Evolutionary conservation across 2,329 filamentous ascomycete genomes (phyloP), one percentile per base, ranked within the genome.

Genomic region (Alternaria incomplexa): DNA sequence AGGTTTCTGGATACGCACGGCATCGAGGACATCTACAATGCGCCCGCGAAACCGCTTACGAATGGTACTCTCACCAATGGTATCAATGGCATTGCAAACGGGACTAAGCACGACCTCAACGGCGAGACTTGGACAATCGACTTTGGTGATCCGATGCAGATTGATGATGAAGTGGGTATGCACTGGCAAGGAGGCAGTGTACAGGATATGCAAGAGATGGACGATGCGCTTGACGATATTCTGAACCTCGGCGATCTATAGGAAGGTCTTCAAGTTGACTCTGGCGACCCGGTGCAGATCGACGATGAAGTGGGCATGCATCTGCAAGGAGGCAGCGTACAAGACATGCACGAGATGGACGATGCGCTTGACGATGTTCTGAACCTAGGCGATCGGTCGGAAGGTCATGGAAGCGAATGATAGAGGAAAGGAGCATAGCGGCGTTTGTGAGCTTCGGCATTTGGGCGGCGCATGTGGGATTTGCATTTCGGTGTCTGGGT

Each of bases 1-100:
- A 86, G 87, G 6, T 93, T 92, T 73, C 85, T 91, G 30, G 93
- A 96, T 26, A 70, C 73, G 0, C 64, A 73, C 1, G 76, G 76
- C 10, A 68, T 76, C 8, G 79, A 80, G 20, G 66, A 70, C 0
- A 30, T 72, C 0, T 73, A 75, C 23, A 44, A 59, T 11, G 15
- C 32, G 32, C 46, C 17, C 11, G 55, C 45, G 9, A 65, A 44
- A 45, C 63, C 53, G 56, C 59, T 63, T 17, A 54, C 65, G 56
- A 59, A 61, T 11, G 58, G 58, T 26, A 1, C 45, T 2, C 52
- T 63, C 11, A 57, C 65, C 43, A 60, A 69, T 50, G 62, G 65
- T 15, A 45, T 65, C 26, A 58, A 63, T 22, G 66, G 61, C n/a
- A 59, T 62, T 7, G 58, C 58, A 11, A 65, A 64, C n/a, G 65